Base-by-base conservation (phyloP, 495 filamentous ascomycete genomes). In the Penicillium flavigenum region DNA sequence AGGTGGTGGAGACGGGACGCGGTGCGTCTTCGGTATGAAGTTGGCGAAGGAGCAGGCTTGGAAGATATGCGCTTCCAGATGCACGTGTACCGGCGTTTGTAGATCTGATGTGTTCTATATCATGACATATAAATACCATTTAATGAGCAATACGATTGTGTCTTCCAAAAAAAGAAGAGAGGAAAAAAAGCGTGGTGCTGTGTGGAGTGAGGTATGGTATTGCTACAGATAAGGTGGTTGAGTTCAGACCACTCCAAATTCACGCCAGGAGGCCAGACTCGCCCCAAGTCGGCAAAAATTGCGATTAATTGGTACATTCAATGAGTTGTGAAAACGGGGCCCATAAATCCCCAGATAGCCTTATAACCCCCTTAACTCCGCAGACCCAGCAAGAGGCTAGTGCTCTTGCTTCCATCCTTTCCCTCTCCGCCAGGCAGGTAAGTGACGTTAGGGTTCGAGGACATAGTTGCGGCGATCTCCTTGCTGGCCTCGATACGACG, bases 41-140 rank as follows among this genome's bases (percentile, higher is more conserved):
- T 98, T 63, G 75, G 75, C 6, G 75, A 79, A 46, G 76, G 74
- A 11, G 75, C 68, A 17, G 71, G 74, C 54, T 76, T 97, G 71
- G 93, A 98, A 76, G 88, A 96, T 72, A 96, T 96, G 91, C 83
- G 93, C 52, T 96, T 90, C 76, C 92, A 96, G 72, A 76, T 96
- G 62, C 90, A 95, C 79, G 64, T 96, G 10, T 96, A 93, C 65
- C 70, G 76, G 34, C 60, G 76, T 47, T 45, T 79, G 47, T 63
- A 59, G 54, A 47, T n/a, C 22, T 58, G 45, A 24, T 20, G 27
- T 49, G 27, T 27, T 26, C 20, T 48, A 56, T 22, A 47, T 24
- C 39, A 44, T 14, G 53, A 55, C 42, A 49, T 57, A 48, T 48
- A 54, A 53, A 45, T 53, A 54, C 42, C 42, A 44, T 17, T 39